phyloP scores from a whole-genome alignment of 371 early-diverging fungal species.

The Chytridiales sp. region DNA sequence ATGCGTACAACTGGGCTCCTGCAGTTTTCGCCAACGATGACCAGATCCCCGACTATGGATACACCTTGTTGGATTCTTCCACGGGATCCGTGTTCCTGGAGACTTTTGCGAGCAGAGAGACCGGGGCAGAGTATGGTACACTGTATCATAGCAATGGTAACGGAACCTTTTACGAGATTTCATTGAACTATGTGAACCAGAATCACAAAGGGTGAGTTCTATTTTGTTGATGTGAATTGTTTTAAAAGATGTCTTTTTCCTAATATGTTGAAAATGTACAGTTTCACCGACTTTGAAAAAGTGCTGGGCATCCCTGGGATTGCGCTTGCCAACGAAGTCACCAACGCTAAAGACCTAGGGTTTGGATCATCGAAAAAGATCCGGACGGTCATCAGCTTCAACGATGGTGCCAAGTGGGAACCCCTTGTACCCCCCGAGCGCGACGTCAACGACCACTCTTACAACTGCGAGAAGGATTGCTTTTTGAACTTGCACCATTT shows the following conservation, averaged over 20 bases:
- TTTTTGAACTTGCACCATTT: conserved; percentile 48
- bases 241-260: neutral
- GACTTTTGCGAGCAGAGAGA: conserved; percentile 67
- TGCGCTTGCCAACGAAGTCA: conserved; percentile 46
- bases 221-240: conserved; percentile 16
- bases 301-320: conserved; percentile 47
- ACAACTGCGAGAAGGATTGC: conserved; percentile 37
- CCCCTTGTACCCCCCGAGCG: conserved; percentile 12
- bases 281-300: conserved; percentile 53
- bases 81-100: conserved; percentile 78
- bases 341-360: conserved; percentile 35
- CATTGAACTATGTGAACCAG: conserved; percentile 75
- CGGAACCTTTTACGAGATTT: conserved; percentile 74
- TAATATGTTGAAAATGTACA: neutral
- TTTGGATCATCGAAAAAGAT: conserved; percentile 33
- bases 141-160: conserved; percentile 84
- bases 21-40: conserved; percentile 79
- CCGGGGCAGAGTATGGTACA: conserved; percentile 68
- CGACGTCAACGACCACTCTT: conserved; percentile 42
- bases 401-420: conserved; percentile 43
- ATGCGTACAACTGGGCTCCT: conserved; percentile 68
- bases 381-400: conserved; percentile 42
- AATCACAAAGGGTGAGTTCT: conserved; percentile 34
- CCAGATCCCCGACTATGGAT: conserved; percentile 59
- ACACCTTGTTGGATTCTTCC: conserved; percentile 79